Evolutionary conservation across 306 rosid genomes (phyloP).

Genomic region (Glycine tomentella): DNA sequence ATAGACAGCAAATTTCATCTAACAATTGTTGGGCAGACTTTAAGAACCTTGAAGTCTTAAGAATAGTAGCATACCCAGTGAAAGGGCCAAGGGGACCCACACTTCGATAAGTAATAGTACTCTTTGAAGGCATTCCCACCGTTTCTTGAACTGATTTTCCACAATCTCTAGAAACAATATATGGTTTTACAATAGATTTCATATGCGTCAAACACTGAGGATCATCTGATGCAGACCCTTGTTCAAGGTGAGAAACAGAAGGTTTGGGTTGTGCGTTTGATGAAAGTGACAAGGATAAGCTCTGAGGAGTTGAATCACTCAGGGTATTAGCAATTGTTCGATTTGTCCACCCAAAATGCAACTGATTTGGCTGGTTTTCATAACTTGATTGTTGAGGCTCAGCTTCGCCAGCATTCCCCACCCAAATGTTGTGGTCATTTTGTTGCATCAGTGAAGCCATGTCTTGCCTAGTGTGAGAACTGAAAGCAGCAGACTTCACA

Average conservation of each 20-base stretch:
- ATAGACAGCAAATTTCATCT: constrained; percentile 62
- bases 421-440: constrained; percentile 43
- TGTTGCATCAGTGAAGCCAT: constrained; percentile 48
- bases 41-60: constrained; percentile 81
- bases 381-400: constrained; percentile 53
- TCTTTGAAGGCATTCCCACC: constrained; percentile 53
- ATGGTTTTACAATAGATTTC: constrained; percentile 44
- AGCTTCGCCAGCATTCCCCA: constrained; percentile 53
- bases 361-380: constrained; percentile 51
- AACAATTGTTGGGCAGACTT: constrained; percentile 75
- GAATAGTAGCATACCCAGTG: constrained; percentile 90
- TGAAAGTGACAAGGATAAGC: constrained; percentile 81
- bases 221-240: constrained; percentile 50
- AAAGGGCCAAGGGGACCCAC: constrained; percentile 97
- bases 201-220: constrained; percentile 42
- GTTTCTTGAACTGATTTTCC: constrained; percentile 65
- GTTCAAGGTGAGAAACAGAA: constrained; percentile 52
- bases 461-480: constrained; percentile 43
- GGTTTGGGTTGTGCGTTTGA: constrained; percentile 64
- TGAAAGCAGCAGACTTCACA: constrained; percentile 56
- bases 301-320: constrained; percentile 69
- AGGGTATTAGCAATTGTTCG: constrained; percentile 28
- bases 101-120: constrained; percentile 50
- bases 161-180: constrained; percentile 51
- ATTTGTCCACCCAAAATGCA: constrained; percentile 59